Evolutionary conservation across 768 basidiomycete species (phyloP).

Genomic region (Boletus fagicola): DNA sequence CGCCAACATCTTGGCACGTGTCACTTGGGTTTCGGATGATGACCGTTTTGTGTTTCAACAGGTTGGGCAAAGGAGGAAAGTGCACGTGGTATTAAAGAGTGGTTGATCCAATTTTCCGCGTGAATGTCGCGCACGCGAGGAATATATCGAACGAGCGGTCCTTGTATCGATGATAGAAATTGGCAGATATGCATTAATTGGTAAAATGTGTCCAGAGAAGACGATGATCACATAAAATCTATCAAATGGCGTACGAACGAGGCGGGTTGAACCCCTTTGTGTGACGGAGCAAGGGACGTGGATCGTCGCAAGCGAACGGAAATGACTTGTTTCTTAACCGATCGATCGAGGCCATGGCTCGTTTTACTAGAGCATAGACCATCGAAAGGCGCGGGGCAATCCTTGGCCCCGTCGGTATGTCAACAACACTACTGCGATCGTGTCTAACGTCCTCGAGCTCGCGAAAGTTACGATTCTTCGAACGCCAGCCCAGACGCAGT

Average conservation of each 20-base stretch:
- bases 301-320: neutral
- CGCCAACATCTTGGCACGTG: neutral
- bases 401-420: neutral
- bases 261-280: neutral
- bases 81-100: conserved; percentile 44
- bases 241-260: no score
- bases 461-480: no score
- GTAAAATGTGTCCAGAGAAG: no score
- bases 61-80: conserved; percentile 62
- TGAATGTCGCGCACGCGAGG: neutral
- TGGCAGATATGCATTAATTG: no score
- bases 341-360: neutral
- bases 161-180: no score
- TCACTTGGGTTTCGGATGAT: neutral
- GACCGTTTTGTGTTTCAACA: conserved; percentile 17
- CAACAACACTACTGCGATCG: no score
- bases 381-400: neutral
- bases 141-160: no score
- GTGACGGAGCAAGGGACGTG: neutral
- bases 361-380: no score
- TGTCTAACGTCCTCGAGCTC: no score
- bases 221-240: no score
- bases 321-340: neutral
- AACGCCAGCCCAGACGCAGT: no score
- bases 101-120: conserved; percentile 35